Percentiles rank a stretch among this genome's conserved stretches.
phyloP scores from a whole-genome alignment of 805 yeast genomes.

The Candida schatavii region DNA sequence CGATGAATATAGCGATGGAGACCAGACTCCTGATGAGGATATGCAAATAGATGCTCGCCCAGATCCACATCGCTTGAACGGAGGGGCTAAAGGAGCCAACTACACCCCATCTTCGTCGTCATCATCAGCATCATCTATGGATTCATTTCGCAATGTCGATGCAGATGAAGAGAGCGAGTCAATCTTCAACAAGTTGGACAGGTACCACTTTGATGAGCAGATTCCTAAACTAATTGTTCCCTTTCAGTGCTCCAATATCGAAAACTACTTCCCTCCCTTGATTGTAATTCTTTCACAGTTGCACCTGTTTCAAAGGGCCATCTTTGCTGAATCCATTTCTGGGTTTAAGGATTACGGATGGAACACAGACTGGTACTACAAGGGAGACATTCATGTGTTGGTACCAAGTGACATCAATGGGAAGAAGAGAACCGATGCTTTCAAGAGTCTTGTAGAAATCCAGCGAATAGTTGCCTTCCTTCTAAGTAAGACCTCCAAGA shows the following conservation, averaged over 20 bases:
- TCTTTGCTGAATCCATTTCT: constrained; percentile 11
- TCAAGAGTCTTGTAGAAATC: constrained; percentile 17
- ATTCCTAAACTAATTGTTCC: constrained; percentile 2
- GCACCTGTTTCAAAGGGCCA: constrained; percentile 14
- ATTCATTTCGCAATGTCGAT: neutral
- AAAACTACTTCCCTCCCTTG: constrained; percentile 28
- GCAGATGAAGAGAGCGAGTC: neutral
- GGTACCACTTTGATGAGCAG: neutral
- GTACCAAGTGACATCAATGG: constrained; percentile 7
- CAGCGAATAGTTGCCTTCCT: constrained; percentile 24
- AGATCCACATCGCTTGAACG: too few species aligned
- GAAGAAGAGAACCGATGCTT: constrained; percentile 5
- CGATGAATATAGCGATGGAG: constrained; percentile 1
- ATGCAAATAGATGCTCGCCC: neutral
- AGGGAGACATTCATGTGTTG: constrained; percentile 6
- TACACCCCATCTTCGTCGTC: neutral
- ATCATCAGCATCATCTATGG: neutral
- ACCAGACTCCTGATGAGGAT: constrained; percentile 4
- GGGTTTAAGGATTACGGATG: constrained; percentile 13
- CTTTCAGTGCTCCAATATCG: constrained; percentile 4
- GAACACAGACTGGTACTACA: constrained; percentile 17
- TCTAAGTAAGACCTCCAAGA: constrained; percentile 11
- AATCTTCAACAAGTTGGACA: constrained; percentile 2
- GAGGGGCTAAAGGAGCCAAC: neutral
- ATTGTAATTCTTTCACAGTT: constrained; percentile 25